phyloP scores from a whole-genome alignment of 1,284 basidiomycete species.

The Irpex sp. region DNA sequence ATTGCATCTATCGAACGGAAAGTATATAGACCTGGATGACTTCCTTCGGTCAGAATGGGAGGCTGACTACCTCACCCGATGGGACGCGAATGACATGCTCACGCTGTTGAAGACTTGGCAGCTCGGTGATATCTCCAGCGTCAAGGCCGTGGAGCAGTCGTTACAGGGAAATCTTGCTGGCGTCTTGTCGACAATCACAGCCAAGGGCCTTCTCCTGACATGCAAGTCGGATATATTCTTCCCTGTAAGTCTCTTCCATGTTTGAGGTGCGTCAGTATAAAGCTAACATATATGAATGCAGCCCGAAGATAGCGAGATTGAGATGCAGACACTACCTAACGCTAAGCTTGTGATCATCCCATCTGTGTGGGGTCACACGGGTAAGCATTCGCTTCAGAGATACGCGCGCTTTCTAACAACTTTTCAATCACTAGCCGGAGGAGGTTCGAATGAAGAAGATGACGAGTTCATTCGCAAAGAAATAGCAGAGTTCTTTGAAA shows the following conservation, averaged over 20 bases:
- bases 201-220: conserved; percentile 54
- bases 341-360: conserved; percentile 47
- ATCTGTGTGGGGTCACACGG: conserved; percentile 57
- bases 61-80: conserved; percentile 36
- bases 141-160: conserved; percentile 21
- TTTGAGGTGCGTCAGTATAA: background rate
- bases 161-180: conserved; percentile 18
- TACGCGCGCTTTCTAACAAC: background rate
- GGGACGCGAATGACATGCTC: conserved; percentile 59
- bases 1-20: conserved; percentile 39
- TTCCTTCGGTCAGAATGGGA: conserved; percentile 56
- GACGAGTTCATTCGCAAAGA: background rate
- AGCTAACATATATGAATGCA: conserved; percentile 17
- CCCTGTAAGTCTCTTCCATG: conserved; percentile 19
- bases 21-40: conserved; percentile 43
- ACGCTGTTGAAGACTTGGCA: conserved; percentile 51
- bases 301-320: conserved; percentile 55
- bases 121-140: conserved; percentile 38
- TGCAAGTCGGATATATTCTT: conserved; percentile 58
- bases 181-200: conserved; percentile 25
- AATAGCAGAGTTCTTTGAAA: background rate
- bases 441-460: conserved; percentile 18
- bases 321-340: conserved; percentile 40
- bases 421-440: conserved; percentile 17
- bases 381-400: conserved; percentile 26